Conservation (phyloP, 148 eudicot genomes). For the Polygonum maritimum region DNA sequence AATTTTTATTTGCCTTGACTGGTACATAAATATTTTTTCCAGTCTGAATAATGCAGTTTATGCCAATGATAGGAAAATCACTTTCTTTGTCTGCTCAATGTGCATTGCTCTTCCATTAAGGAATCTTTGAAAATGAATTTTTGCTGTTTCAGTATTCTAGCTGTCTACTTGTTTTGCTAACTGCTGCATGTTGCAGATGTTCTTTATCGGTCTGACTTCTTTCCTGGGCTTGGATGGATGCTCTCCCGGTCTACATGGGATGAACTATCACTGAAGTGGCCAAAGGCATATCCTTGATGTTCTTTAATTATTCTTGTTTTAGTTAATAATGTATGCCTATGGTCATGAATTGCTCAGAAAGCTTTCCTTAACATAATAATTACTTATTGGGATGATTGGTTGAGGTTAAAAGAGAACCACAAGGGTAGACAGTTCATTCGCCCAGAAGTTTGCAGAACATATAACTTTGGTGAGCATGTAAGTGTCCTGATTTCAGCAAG, state of each 20-base stretch:
- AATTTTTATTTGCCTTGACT: neutral
- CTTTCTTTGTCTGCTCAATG: neutral
- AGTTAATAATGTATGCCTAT: slow-evolving; percentile 11
- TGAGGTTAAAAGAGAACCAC: slow-evolving; percentile 91
- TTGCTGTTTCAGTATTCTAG: neutral
- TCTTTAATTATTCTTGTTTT: slow-evolving; percentile 16
- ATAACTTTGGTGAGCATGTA: slow-evolving; percentile 99
- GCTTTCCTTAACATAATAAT: slow-evolving; percentile 47
- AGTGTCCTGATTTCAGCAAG: slow-evolving; percentile 15
- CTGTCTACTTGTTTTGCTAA: neutral
- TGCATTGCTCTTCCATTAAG: neutral
- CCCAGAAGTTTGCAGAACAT: slow-evolving; percentile 98
- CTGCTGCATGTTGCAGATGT: slow-evolving; percentile 43
- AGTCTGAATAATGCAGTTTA: neutral
- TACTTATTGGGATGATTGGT: slow-evolving; percentile 99
- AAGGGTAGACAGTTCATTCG: slow-evolving; percentile 86
- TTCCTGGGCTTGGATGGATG: slow-evolving; percentile 99
- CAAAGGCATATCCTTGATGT: slow-evolving; percentile 96
- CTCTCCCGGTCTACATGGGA: slow-evolving; percentile 77
- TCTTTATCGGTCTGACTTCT: slow-evolving; percentile 97
- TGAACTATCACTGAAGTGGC: slow-evolving; percentile 98
- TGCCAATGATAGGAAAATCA: neutral
- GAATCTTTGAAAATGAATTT: neutral
- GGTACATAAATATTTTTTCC: neutral
- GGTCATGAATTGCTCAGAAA: neutral